Evolutionary conservation across 805 yeast genomes (phyloP), one percentile per base, ranked within the genome.

Genomic region (Cyberlindnera maclurae): DNA sequence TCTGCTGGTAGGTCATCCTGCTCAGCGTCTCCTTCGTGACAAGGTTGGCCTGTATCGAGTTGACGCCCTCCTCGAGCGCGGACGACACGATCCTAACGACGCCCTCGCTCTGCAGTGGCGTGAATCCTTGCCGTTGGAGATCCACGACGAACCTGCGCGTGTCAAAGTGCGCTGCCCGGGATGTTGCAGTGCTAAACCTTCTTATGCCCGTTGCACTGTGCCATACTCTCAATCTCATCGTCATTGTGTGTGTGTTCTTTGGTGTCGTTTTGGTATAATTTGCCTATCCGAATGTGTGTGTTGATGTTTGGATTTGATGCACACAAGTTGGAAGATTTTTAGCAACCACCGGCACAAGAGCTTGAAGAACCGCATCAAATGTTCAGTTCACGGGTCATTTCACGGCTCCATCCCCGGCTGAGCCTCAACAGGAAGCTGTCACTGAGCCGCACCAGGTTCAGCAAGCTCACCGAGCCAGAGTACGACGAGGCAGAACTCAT

Each of bases 1-100:
- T 86, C 54, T 93, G 97, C 58, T 90, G 96, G 60, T 93, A 93
- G 4, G 96, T 82, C 55, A 88, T 74, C 48, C 88, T 79, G 24
- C 85, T 78, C 33, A 90, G 70, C 32, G 81, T 78, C 50, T 88
- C 96, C 50, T 87, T 81, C 18, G 88, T 77, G n/a, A 90, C 95
- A 40, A 90, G 64, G 53, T 82, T 82, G 29, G 79, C 70, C 9
- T 89, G 78, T 18, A 87, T 79, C 40, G 82, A 76, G 16, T 73
- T 71, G 24, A 88, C 77, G 4, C 96, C 93, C 46, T 86, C 93
- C 51, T 79, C 79, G 22, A 90, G 73, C 0, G 95, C 87, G 33
- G 72, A 68, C 29, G 81, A 69, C 44, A 93, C 78, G 4, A 88
- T 77, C 30, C 67, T 69, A 5, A 90, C 83, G 0, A 94, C 84